A percentile compares a stretch with the other conserved stretches of the same genome.
phyloP scores from a whole-genome alignment of 805 yeast species.

The Saccharomycopsis synnaedendra region DNA sequence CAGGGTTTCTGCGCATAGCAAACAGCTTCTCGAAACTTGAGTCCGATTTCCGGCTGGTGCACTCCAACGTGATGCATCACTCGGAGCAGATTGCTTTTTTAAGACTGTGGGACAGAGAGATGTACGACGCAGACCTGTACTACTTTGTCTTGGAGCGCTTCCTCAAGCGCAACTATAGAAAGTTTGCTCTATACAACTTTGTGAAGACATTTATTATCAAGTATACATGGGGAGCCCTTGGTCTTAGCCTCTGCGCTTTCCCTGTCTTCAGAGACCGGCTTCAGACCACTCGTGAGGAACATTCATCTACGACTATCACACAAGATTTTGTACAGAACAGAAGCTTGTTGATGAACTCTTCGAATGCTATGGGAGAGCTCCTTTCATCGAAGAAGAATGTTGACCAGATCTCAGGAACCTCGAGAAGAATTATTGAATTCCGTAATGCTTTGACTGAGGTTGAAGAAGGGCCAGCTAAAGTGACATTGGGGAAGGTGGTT shows the following conservation, averaged over 20 bases:
- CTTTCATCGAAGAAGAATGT: conserved; percentile 77
- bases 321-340: conserved; percentile 67
- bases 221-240: conserved; percentile 94
- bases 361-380: conserved; percentile 79
- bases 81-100: conserved; percentile 83
- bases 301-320: conserved; percentile 13
- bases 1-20: conserved; percentile 78
- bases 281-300: conserved; percentile 25
- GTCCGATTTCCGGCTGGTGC: conserved; percentile 74
- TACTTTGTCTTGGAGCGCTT: conserved; percentile 77
- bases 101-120: conserved; percentile 71
- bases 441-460: conserved; percentile 41
- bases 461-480: conserved; percentile 9
- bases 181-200: conserved; percentile 65
- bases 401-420: conserved; percentile 75
- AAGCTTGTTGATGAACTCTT: conserved; percentile 69
- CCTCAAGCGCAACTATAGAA: conserved; percentile 63
- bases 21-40: conserved; percentile 69
- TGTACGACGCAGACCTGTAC: conserved; percentile 63
- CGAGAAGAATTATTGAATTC: conserved; percentile 61
- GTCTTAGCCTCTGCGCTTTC: conserved; percentile 74
- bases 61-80: conserved; percentile 67
- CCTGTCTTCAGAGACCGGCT: conserved; percentile 66
- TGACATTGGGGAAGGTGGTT: conserved; percentile 22
- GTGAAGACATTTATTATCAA: conserved; percentile 84